These are phyloP conservation scores for Salix purpurea DNA, from an alignment of 345 rosid genomes.

Conservation along the genomic window DNA sequence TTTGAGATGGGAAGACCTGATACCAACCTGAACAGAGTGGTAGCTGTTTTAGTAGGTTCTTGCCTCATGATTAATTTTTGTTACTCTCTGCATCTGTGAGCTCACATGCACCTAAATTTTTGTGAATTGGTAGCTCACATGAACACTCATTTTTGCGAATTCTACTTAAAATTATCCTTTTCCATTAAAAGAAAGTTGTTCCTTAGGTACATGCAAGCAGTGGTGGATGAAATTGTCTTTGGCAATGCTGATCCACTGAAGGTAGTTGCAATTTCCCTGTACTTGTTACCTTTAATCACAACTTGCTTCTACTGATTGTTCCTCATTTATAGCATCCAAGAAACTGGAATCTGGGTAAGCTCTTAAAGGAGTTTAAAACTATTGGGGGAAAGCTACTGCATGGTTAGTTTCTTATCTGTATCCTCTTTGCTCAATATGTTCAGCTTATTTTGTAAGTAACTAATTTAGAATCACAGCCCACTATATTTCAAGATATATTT, in stretches of 20 bases:
- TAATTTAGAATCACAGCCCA: not conserved
- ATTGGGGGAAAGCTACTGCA: constrained; percentile 60
- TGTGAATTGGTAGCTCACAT: constrained; percentile 1
- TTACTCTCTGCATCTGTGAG: not conserved
- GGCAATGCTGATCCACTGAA: constrained; percentile 56
- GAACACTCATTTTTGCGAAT: not conserved
- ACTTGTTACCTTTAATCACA: constrained; percentile 4
- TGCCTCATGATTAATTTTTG: not conserved
- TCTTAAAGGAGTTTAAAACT: constrained; percentile 53
- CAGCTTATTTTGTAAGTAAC: not conserved
- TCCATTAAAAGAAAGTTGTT: constrained; percentile 10
- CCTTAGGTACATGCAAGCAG: constrained; percentile 92
- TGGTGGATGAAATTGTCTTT: constrained; percentile 75
- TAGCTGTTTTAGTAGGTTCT: not conserved
- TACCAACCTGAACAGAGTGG: not conserved
- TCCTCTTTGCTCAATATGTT: not conserved
- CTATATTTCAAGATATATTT: constrained; percentile 1
- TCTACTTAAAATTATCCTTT: not conserved
- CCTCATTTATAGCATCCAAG: constrained; percentile 62
- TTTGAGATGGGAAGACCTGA: not conserved
- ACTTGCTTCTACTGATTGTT: constrained; percentile 20
- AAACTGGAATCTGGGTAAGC: constrained; percentile 67
- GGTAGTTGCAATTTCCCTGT: constrained; percentile 37
- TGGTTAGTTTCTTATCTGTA: constrained; percentile 43
- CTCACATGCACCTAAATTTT: not conserved